These are phyloP conservation scores for Debaryomycetaceae sp. DNA, from an alignment of 1,139 yeast genomes.

Conservation along the genomic window DNA sequence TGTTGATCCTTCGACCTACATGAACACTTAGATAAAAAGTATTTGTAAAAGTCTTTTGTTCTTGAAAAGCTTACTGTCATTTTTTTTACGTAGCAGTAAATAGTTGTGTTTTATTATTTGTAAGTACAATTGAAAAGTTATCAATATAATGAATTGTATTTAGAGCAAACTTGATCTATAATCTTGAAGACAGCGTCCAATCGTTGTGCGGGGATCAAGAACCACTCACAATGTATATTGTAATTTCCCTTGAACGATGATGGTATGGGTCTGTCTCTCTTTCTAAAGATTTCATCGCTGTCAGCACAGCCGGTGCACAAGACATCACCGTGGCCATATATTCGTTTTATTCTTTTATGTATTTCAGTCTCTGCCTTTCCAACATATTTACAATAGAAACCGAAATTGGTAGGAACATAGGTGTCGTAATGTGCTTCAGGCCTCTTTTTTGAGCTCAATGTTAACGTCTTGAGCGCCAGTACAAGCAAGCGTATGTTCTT, in stretches of 20 bases:
- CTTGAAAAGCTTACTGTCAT: neutral
- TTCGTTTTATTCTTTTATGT: conserved; percentile 30
- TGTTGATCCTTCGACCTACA: conserved; percentile 95
- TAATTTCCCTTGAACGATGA: conserved; percentile 8
- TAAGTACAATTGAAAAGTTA: conserved; percentile 1
- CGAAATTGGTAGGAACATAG: conserved; percentile 18
- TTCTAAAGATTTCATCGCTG: conserved; percentile 4
- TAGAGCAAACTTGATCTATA: conserved; percentile 31
- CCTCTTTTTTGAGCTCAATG: conserved; percentile 1
- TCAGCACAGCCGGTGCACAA: conserved; percentile 36
- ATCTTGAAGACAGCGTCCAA: conserved; percentile 33
- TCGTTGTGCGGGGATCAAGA: conserved; percentile 46
- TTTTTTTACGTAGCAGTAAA: neutral
- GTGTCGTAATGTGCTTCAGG: conserved; percentile 5
- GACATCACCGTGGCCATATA: conserved; percentile 44
- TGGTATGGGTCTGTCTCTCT: neutral
- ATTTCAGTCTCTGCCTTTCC: conserved; percentile 38
- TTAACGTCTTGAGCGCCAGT: conserved; percentile 8
- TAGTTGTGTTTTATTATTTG: neutral
- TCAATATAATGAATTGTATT: conserved; percentile 2
- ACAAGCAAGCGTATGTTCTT: conserved; percentile 3
- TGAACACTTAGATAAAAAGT: conserved; percentile 66
- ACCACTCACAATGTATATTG: conserved; percentile 58
- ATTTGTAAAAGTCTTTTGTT: conserved; percentile 1
- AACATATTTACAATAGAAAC: conserved; percentile 32